Evolutionary conservation across 2,329 filamentous ascomycete species (phyloP), one percentile per base, ranked within the genome.

Genomic region (Nemania serpens): DNA sequence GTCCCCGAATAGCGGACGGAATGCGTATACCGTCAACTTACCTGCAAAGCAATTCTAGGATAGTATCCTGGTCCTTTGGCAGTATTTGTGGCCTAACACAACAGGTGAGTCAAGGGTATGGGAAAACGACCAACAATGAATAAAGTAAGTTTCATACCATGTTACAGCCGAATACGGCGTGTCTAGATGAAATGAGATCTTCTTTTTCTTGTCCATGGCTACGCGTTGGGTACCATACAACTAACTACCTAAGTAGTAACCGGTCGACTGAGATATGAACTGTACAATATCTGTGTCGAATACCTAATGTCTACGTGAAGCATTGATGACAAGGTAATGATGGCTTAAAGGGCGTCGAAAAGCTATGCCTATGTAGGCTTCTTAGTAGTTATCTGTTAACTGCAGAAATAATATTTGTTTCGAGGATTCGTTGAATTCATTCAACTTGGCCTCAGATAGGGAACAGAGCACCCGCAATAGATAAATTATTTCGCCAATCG

Each of bases 11-110:
- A 6, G 15, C 17, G 29, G 15, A 4, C 4, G 25, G 3, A 12
- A 12, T 22, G 29, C 34, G 37, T 9, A 10, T 37, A 11, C n/a
- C 29, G 11, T 3, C 15, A 20, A 75, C 77, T 68, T 80, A 90
- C 88, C 79, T 83, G 82, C 84, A 89, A 5, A 91, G 78, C 50
- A 91, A 77, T 64, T 90, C 87, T 10, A 91, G 71, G 39, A 91
- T 88, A 3, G 81, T 79, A 53, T 88, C 82, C 73, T 90, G 87
- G 54, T 90, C 80, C 50, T 84, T 77, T 17, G 76, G 70, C 1
- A 79, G 77, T 45, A 90, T 80, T 43, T 80, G 74, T 7, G 89
- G 89, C 88, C 89, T 91, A 36, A 22, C 15, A 45, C 25, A 43
- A 20, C 37, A 36, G 18, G 39, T 50, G 13, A 64, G 59, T 43